These are phyloP conservation scores for Leptomonas pyrrhocoris DNA, from an alignment of 208 protist genomes.

Conservation along the genomic window DNA sequence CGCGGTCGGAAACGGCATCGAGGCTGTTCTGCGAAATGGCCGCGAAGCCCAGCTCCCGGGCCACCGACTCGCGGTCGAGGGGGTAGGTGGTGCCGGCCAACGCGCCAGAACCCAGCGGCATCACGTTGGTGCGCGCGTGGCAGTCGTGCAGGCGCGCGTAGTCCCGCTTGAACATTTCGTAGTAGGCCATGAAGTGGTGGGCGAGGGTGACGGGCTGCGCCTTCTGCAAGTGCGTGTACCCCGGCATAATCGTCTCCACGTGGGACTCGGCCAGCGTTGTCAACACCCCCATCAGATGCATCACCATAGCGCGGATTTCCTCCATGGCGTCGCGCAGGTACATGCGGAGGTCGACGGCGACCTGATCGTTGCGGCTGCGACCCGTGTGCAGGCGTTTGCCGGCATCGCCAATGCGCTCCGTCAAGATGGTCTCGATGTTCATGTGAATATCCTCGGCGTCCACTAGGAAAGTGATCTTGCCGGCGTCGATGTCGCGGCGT, in stretches of 20 bases:
- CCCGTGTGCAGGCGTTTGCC: conserved; percentile 41
- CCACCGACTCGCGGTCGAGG: conserved; percentile 29
- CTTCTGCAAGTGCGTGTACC: conserved; percentile 45
- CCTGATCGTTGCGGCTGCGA: conserved; percentile 41
- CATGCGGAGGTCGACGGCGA: conserved; percentile 38
- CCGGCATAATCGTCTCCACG: conserved; percentile 38
- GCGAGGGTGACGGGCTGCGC: conserved; percentile 40
- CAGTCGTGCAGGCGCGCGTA: conserved; percentile 29
- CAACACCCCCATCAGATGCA: conserved; percentile 28
- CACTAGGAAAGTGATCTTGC: conserved; percentile 28
- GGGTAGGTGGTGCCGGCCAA: conserved; percentile 34
- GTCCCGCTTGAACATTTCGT: conserved; percentile 39
- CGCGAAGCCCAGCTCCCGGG: conserved; percentile 30
- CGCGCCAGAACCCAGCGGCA: conserved; percentile 36
- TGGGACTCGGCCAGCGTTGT: conserved; percentile 29
- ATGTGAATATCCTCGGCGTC: conserved; percentile 42
- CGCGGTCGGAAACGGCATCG: conserved; percentile 35
- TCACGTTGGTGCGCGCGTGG: conserved; percentile 29
- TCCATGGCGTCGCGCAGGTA: conserved; percentile 34
- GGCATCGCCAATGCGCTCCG: conserved; percentile 35
- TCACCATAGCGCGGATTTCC: conserved; percentile 27
- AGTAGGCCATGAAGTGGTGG: conserved; percentile 43
- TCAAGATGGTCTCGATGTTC: conserved; percentile 41
- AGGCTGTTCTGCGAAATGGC: conserved; percentile 34
- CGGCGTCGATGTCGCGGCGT: conserved; percentile 30